phyloP scores from a whole-genome alignment of 2,329 filamentous ascomycete species.

The Trichophaea hybrida region DNA sequence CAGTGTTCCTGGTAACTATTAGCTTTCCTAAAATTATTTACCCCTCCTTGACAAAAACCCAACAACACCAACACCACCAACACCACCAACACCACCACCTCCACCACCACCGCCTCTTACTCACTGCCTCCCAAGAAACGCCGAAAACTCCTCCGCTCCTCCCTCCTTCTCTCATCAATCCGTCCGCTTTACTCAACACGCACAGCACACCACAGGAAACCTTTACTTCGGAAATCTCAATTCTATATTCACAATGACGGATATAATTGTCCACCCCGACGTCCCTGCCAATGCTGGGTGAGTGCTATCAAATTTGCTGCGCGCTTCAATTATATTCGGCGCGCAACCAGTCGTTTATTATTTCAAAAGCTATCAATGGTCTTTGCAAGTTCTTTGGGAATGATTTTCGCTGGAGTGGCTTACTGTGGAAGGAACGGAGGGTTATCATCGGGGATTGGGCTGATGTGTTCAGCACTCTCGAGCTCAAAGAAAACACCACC shows the following conservation, averaged over 20 bases:
- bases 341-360: background rate
- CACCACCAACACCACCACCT: background rate
- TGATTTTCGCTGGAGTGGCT: background rate
- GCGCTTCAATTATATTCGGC: background rate
- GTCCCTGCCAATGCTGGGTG: conserved; percentile 40
- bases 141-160: background rate
- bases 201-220: too few species aligned
- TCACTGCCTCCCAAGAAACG: background rate
- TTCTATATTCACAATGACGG: conserved; percentile 33
- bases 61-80: background rate
- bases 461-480: conserved; percentile 51
- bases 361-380: background rate
- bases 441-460: background rate
- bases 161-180: background rate
- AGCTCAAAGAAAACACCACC: conserved; percentile 96
- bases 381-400: background rate
- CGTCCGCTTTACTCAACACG: too few species aligned
- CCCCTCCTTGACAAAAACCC: background rate
- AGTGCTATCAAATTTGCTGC: conserved; percentile 29
- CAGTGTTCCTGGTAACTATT: background rate
- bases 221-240: too few species aligned
- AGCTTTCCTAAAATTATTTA: background rate
- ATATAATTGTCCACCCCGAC: conserved; percentile 38
- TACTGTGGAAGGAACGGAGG: background rate
- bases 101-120: background rate